Base-by-base conservation (phyloP, 208 protist genomes). In the Crithidia expoeki region DNA sequence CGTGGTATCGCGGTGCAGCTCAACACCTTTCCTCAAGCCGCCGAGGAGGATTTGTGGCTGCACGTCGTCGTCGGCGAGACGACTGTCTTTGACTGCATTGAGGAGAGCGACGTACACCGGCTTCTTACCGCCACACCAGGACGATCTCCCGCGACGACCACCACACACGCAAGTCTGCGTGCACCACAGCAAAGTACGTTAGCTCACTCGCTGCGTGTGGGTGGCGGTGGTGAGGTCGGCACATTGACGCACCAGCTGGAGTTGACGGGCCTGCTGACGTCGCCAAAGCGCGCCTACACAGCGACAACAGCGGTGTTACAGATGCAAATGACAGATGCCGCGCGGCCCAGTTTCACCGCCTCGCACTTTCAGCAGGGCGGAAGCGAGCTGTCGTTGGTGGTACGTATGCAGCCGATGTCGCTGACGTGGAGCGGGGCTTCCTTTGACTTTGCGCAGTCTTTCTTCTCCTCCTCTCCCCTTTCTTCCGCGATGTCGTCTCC, bases 31-130 rank as follows among this genome's bases (percentile, higher is more conserved):
- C 36, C 70, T 6, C 75, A 78, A n/a, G 81, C 62, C 33, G 56
- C 69, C 19, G 68, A 77, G 61, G 67, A 86, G 30, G 78, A 83
- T 42, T 50, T 78, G 65, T 83, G 84, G 79, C 56, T 86, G 16
- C 74, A 80, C 46, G 42, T 86, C 5, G 65, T 80, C 27, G 72
- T 86, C 9, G 71, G 73, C 25, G 80, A 86, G 68, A 72, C 60
- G 3, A 83, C 83, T 11, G 74, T 90, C 0, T 74, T 85, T 42
- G 84, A 90, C 66, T 86, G 84, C 76, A 86, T 90, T 57, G 74
- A 79, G 62, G 72, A 61, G 57, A 90, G 84, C 49, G 68, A 77
- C 30, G 81, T 90, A 23, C 72, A 74, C 44, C 80, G 77, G 17
- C 57, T 90, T 21, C 66, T 90, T 19, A 85, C 83, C 64, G 65